phyloP scores from a whole-genome alignment of 257 asterid species.

The Solanum habrochaites region DNA sequence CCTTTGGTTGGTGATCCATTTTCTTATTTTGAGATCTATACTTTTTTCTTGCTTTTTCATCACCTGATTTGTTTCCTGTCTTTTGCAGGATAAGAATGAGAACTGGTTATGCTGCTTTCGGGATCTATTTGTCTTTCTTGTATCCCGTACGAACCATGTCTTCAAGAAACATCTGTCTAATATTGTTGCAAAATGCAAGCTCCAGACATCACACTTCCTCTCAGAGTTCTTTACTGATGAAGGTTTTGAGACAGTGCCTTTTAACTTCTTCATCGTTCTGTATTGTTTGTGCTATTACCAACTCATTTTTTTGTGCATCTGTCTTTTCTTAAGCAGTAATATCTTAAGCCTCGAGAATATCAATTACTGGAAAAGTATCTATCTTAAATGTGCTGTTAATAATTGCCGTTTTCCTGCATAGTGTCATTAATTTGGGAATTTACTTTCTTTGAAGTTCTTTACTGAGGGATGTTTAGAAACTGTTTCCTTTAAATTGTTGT shows the following conservation, averaged over 20 bases:
- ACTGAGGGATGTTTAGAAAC: neutral
- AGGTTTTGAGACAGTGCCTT: conserved; percentile 30
- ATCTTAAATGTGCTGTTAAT: neutral
- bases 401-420: neutral
- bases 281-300: neutral
- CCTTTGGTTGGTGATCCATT: conserved; percentile 36
- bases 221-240: conserved; percentile 52
- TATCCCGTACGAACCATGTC: conserved; percentile 34
- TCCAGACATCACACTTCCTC: conserved; percentile 28
- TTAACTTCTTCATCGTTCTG: neutral
- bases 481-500: neutral
- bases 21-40: neutral
- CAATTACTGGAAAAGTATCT: neutral
- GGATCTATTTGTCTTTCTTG: conserved; percentile 57
- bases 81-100: conserved; percentile 49
- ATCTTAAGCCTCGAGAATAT: neutral
- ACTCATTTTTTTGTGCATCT: neutral
- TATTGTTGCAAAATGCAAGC: conserved; percentile 44
- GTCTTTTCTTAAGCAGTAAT: neutral
- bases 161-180: conserved; percentile 47
- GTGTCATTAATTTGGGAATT: neutral
- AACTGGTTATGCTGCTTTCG: conserved; percentile 42
- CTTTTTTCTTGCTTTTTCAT: neutral
- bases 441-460: neutral
- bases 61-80: conserved; percentile 1